A percentile compares a stretch with the other conserved stretches of the same genome.
Conservation (phyloP, 2,329 filamentous ascomycete species). For the Scytalidium sp. region DNA sequence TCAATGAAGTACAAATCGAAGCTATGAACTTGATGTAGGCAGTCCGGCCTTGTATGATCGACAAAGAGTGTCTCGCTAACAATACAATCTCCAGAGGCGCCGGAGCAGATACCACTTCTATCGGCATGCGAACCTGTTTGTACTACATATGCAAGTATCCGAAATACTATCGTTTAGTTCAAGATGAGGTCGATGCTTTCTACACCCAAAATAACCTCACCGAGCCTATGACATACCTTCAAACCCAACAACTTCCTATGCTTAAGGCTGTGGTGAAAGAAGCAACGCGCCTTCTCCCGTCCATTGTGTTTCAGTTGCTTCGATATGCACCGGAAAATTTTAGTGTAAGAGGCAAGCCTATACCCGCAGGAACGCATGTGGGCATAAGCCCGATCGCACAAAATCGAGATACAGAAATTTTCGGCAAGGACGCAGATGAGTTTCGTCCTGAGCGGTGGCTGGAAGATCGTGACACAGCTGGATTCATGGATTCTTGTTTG, state of each 20-base stretch:
- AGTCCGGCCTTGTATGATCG: no score
- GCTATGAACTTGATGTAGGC: neutral
- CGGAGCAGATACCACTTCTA: slow-evolving; percentile 6
- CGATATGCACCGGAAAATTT: slow-evolving; percentile 6
- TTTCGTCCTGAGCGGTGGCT: slow-evolving; percentile 73
- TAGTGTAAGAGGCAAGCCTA: slow-evolving; percentile 1
- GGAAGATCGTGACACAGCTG: slow-evolving; percentile 51
- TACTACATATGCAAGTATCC: neutral
- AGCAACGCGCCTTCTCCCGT: slow-evolving; percentile 1
- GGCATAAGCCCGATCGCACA: slow-evolving; percentile 27
- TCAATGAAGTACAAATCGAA: slow-evolving; percentile 1
- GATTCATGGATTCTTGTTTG: slow-evolving; percentile 68
- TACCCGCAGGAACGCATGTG: slow-evolving; percentile 2
- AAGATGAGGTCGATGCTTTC: slow-evolving; percentile 2
- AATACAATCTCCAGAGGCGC: no score
- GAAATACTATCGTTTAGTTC: neutral
- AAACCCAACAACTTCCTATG: neutral
- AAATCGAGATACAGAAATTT: slow-evolving; percentile 51
- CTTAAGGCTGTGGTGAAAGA: slow-evolving; percentile 7
- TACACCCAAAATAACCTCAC: neutral
- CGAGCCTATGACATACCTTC: neutral
- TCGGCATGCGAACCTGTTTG: neutral
- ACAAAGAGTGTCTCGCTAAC: no score
- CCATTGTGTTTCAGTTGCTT: slow-evolving; percentile 1
- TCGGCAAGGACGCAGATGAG: slow-evolving; percentile 65